phyloP scores from a whole-genome alignment of 2,329 filamentous ascomycete species.

The Aspergillus quadricinctus region DNA sequence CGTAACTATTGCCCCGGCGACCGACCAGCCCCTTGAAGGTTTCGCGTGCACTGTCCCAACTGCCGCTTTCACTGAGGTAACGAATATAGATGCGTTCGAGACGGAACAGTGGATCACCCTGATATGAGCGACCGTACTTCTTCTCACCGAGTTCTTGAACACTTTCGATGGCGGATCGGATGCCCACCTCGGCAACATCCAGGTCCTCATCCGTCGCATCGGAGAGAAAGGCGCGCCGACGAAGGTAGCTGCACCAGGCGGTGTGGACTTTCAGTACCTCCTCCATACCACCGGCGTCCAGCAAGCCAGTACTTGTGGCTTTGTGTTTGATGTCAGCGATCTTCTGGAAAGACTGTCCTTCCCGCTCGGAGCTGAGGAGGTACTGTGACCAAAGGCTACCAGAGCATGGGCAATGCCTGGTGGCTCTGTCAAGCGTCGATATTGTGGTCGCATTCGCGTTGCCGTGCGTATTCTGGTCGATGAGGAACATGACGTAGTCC shows the following conservation, averaged over 20 bases:
- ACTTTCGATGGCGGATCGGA: conserved; percentile 79
- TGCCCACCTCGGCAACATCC: conserved; percentile 85
- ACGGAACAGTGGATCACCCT: conserved; percentile 83
- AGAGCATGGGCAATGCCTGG: conserved; percentile 88
- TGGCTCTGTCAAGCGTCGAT: conserved; percentile 73
- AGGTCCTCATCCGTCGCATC: conserved; percentile 74
- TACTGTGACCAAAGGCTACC: conserved; percentile 87
- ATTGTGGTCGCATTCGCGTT: conserved; percentile 51
- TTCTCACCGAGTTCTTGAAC: conserved; percentile 73
- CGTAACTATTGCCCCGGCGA: conserved; percentile 71
- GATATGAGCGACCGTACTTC: conserved; percentile 69
- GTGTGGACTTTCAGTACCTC: conserved; percentile 87
- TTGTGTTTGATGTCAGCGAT: conserved; percentile 89
- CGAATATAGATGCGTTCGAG: conserved; percentile 90
- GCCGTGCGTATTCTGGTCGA: conserved; percentile 48
- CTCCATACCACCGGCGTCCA: conserved; percentile 81
- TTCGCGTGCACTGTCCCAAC: conserved; percentile 69
- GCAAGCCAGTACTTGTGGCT: conserved; percentile 77
- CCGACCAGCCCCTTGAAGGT: conserved; percentile 70
- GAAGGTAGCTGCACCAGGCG: conserved; percentile 91
- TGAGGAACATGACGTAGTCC: conserved; percentile 73
- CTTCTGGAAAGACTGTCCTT: conserved; percentile 68
- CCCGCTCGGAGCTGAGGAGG: conserved; percentile 77
- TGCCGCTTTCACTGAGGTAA: conserved; percentile 78
- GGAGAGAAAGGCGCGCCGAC: conserved; percentile 73